Conservation (phyloP, 1,284 basidiomycete species). For the Cutaneotrichosporon mucoides region DNA sequence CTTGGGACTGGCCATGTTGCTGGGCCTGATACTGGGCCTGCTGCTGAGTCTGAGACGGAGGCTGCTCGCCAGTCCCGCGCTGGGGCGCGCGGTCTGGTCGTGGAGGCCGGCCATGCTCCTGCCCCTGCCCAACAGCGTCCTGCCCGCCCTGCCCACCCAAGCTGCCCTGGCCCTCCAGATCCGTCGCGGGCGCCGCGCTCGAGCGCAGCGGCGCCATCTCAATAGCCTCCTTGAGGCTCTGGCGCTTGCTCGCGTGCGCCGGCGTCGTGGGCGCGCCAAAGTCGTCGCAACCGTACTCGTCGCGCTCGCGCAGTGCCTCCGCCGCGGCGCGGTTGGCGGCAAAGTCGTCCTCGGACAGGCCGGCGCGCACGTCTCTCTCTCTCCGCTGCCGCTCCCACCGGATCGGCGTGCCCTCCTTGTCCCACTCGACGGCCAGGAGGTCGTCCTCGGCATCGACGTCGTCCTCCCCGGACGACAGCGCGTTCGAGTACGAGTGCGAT, state of each 20-base stretch:
- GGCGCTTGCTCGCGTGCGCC: neutral
- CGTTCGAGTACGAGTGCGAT: neutral
- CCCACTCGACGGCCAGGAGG: constrained; percentile 46
- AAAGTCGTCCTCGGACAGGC: constrained; percentile 7
- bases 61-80: neutral
- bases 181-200: neutral
- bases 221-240: neutral
- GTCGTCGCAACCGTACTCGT: neutral
- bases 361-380: neutral
- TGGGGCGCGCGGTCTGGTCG: neutral
- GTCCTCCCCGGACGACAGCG: neutral
- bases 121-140: too few species aligned
- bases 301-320: neutral
- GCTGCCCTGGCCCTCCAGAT: neutral
- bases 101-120: neutral
- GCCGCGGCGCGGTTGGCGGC: constrained; percentile 2
- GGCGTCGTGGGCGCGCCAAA: neutral
- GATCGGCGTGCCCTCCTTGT: constrained; percentile 40
- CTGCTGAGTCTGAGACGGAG: neutral
- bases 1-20: neutral
- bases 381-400: constrained; percentile 33
- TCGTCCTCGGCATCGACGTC: constrained; percentile 32
- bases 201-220: neutral
- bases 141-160: too few species aligned
- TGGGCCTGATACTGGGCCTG: neutral